Evolutionary conservation across 2,329 filamentous ascomycete genomes (phyloP).

Genomic region (Trichoderma lentiforme): DNA sequence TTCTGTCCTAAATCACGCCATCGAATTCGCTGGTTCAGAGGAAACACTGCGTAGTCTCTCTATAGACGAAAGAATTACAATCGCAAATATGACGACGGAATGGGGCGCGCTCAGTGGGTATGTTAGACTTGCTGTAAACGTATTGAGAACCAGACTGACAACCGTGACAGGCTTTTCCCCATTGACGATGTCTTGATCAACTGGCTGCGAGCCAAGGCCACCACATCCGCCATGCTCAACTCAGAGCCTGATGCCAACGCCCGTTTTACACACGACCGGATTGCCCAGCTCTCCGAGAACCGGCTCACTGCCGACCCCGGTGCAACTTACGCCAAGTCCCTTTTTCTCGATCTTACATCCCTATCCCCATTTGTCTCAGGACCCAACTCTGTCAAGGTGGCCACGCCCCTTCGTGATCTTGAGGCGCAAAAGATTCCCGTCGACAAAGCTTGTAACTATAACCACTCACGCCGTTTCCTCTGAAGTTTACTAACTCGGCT

Average conservation of each 20-base stretch:
- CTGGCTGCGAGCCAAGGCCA: constrained; percentile 78
- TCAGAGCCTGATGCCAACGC: neutral
- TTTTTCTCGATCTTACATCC: constrained; percentile 79
- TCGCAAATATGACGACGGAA: neutral
- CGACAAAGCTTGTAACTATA: constrained; percentile 37
- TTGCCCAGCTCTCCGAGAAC: constrained; percentile 70
- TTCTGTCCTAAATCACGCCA: neutral
- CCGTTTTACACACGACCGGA: constrained; percentile 22
- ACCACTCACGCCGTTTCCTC: neutral
- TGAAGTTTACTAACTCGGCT: neutral
- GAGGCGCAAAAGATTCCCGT: constrained; percentile 71
- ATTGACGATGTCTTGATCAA: constrained; percentile 71
- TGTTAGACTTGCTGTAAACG: neutral
- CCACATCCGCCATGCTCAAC: constrained; percentile 49
- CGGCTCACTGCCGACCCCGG: constrained; percentile 68
- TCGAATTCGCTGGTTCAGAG: neutral
- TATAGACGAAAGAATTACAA: neutral
- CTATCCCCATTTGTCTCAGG: constrained; percentile 81
- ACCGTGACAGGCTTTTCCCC: constrained; percentile 41
- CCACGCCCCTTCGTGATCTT: constrained; percentile 72
- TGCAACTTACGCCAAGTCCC: constrained; percentile 76
- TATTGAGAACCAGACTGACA: constrained; percentile 63
- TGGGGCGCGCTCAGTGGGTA: neutral
- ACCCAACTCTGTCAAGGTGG: constrained; percentile 80
- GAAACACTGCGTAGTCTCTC: neutral